phyloP scores from a whole-genome alignment of 768 basidiomycete genomes.

The Asterophora lycoperdoides region DNA sequence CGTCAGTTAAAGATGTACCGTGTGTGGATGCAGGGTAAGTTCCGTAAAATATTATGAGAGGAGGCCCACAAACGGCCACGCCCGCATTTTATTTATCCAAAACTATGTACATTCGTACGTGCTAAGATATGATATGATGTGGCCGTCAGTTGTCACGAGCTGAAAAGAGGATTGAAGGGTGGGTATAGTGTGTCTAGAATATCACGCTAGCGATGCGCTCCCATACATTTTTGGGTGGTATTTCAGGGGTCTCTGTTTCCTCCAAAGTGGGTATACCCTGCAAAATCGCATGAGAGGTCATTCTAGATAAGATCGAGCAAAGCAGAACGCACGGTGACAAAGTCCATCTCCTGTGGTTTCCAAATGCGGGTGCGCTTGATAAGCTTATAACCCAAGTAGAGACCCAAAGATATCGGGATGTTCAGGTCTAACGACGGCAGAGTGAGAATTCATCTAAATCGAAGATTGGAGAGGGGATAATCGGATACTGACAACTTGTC shows the following conservation, averaged over 20 bases:
- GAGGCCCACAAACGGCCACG: not conserved
- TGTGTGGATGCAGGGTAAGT: slow-evolving; percentile 91
- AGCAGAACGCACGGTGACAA: slow-evolving; percentile 50
- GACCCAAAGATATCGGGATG: slow-evolving; percentile 39
- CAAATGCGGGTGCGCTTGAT: slow-evolving; percentile 41
- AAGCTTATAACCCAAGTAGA: slow-evolving; percentile 45
- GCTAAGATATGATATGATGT: not conserved
- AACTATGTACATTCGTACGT: not conserved
- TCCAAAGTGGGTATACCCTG: slow-evolving; percentile 66
- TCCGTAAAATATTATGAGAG: slow-evolving; percentile 42
- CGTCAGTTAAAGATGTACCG: slow-evolving; percentile 96
- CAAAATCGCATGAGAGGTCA: not conserved
- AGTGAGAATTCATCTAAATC: not conserved
- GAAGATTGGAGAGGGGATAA: not conserved
- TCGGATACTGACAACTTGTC: slow-evolving; percentile 33
- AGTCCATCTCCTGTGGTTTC: slow-evolving; percentile 65
- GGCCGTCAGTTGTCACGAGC: too few relatives aligned
- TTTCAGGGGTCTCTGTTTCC: slow-evolving; percentile 58
- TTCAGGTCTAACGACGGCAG: slow-evolving; percentile 34
- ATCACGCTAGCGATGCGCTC: slow-evolving; percentile 47
- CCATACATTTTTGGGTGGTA: slow-evolving; percentile 44
- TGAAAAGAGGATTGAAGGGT: too few relatives aligned
- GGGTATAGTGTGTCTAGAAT: slow-evolving; percentile 36
- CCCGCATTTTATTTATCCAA: not conserved
- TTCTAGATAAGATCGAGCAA: not conserved